Evolutionary conservation across 2,329 filamentous ascomycete species (phyloP), one percentile per base, ranked within the genome.

Genomic region (Mycosphaerelloides madeirae): DNA sequence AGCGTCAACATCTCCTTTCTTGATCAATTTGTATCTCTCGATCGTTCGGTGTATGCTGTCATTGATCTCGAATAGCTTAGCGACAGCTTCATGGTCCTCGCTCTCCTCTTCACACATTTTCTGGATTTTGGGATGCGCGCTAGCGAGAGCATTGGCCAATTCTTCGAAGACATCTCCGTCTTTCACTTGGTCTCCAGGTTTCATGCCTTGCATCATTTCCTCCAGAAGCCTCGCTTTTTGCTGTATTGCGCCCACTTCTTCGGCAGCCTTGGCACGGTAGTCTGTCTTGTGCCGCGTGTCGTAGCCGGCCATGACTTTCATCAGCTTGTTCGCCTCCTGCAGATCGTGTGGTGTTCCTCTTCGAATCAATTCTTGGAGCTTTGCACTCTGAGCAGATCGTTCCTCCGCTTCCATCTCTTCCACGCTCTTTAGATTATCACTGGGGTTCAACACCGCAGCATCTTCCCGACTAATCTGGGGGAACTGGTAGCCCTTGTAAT

Each of bases 71-170:
- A 98, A 78, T 9, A 98, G 75, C 68, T 95, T 95, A 33, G 89
- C 87, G 5, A 98, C 93, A 4, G 93, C 93, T 70, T 96, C 93
- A 50, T 89, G 83, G 62, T 98, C 93, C 50, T 97, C 91, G 9
- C 90, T 96, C 63, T 98, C 93, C 67, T 98, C 93, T 67, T 97
- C 91, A 62, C 91, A 97, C 91, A 98, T 98, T 70, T 88, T 96
- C 65, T 97, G 91, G 54, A 98, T 97, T 72, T 98, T 98, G 7
- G 93, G 93, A 60, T 98, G 93, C 2, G 93, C 93, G 62, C 85
- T 96, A 65, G 88, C 87, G 35, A 98, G 75, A 8, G 93, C 83
- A 53, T 85, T 84, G 4, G 90, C 90, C 42, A 98, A 77, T 73
- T 98, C 93, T 74, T 84, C 79, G 54, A 83, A 84, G 15, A 84